These are phyloP conservation scores for Aspergillus floridensis DNA, from an alignment of 2,329 filamentous ascomycete species.

Conservation along the genomic window DNA sequence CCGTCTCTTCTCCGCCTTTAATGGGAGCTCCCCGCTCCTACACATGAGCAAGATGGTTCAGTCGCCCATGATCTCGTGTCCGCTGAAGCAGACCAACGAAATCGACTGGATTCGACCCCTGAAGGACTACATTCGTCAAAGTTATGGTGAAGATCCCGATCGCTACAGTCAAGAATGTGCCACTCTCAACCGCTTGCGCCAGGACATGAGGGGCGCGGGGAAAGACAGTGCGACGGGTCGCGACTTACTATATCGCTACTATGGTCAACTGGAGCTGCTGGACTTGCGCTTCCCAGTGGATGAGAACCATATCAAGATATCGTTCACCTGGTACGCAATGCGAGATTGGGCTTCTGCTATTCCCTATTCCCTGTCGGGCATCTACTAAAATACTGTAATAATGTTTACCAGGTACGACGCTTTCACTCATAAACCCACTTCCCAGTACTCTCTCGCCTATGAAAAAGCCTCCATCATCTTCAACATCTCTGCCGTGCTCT, in stretches of 20 bases:
- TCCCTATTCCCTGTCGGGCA: background rate
- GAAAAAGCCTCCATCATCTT: conserved; percentile 99
- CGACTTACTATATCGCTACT: conserved; percentile 94
- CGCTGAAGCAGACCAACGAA: conserved; percentile 90
- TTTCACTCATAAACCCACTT: conserved; percentile 97
- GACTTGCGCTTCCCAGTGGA: conserved; percentile 95
- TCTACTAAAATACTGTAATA: conserved; percentile 6
- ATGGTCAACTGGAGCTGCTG: conserved; percentile 91
- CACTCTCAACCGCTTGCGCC: conserved; percentile 87
- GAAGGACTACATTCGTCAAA: conserved; percentile 88
- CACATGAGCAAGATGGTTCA: conserved; percentile 63
- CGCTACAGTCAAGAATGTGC: conserved; percentile 93
- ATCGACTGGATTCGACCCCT: conserved; percentile 95
- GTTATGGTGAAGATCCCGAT: conserved; percentile 95
- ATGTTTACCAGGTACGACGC: conserved; percentile 76
- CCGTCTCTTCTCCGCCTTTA: conserved; percentile 13
- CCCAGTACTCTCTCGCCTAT: conserved; percentile 93
- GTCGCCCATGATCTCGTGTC: conserved; percentile 92
- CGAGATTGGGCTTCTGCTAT: background rate
- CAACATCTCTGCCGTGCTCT: conserved; percentile 96
- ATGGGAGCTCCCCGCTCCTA: conserved; percentile 40
- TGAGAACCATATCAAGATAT: conserved; percentile 98
- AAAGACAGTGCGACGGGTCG: conserved; percentile 93
- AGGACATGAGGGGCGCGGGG: conserved; percentile 97
- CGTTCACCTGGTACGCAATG: conserved; percentile 79